Evolutionary conservation across 345 rosid species (phyloP), one percentile per base, ranked within the genome.

Genomic region (Acer negundo): DNA sequence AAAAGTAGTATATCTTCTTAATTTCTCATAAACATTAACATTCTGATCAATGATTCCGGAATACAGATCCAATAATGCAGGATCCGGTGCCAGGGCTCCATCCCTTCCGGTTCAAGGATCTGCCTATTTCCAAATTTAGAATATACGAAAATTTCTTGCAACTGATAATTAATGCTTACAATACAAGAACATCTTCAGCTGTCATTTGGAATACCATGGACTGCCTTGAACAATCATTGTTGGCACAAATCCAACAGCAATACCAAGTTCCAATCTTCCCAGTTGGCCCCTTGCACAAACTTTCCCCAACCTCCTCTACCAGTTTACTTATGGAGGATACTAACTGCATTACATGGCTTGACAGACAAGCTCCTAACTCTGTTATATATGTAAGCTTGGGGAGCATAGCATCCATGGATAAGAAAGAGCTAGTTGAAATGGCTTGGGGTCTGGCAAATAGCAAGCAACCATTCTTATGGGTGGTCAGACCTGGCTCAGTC

Each of bases 311-410:
- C 6, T 22, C 42, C 38, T 78, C 80, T 3, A 51, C 66, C 51
- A 80, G 83, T 68, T 59, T 77, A 22, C 61, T 77, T 2, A 24
- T 47, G 17, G 88, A 83, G 73, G 88, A 83, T 22, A 31, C 49
- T 13, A 78, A 62, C 61, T 83, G 87, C 71, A 74, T 83, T n/a
- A 1, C 82, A 61, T 84, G 87, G 87, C 87, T 85, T 22, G 55
- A 81, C 75, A 75, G 73, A 69, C 88, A 82, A 62, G 40, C 78
- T n/a, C 42, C 42, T 2, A 77, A 80, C 1, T 81, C 86, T 9
- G 85, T 83, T 20, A 62, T 86, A 49, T 84, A 84, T 1, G 65
- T 84, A 58, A 88, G 87, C 77, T 47, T 71, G 31, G 89, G 87
- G 44, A 77, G 82, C 66, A 2, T 78, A 24, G 76, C 80, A 0